These are phyloP conservation scores for Lyophyllum semitale DNA, from an alignment of 768 basidiomycete species.

Conservation along the genomic window DNA sequence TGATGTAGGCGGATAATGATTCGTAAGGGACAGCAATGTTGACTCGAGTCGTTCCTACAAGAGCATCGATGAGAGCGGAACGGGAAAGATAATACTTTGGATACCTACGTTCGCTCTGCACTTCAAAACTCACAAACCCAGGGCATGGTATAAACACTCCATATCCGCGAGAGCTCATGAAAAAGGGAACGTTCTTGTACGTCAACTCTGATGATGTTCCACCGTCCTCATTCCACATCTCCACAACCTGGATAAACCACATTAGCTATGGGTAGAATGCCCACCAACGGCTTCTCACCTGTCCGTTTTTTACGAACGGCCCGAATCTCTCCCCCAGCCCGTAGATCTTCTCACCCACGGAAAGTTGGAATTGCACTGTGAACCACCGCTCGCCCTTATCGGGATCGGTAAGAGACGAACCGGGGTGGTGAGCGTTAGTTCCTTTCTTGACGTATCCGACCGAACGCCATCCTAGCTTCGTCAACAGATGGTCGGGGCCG, in stretches of 20 bases:
- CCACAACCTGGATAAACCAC: slow-evolving; percentile 22
- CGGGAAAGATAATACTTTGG: slow-evolving; percentile 20
- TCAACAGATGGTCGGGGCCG: slow-evolving; percentile 24
- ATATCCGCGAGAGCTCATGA: slow-evolving; percentile 42
- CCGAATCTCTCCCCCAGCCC: slow-evolving; percentile 50
- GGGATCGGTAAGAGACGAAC: slow-evolving; percentile 21
- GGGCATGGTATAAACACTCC: slow-evolving; percentile 48
- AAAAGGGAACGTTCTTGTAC: slow-evolving; percentile 40
- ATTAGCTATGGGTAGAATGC: background rate
- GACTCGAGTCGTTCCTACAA: slow-evolving; percentile 24
- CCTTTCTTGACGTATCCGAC: slow-evolving; percentile 29
- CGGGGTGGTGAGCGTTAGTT: slow-evolving; percentile 20
- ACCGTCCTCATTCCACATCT: slow-evolving; percentile 47
- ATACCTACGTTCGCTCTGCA: slow-evolving; percentile 38
- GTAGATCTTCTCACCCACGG: slow-evolving; percentile 46
- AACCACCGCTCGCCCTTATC: slow-evolving; percentile 26
- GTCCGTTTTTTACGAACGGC: slow-evolving; percentile 48
- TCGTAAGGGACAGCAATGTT: slow-evolving; percentile 42
- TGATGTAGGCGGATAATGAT: slow-evolving; percentile 38
- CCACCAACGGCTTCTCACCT: slow-evolving; percentile 15
- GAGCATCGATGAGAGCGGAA: background rate
- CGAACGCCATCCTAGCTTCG: slow-evolving; percentile 32
- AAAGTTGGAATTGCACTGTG: slow-evolving; percentile 37
- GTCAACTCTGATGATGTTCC: slow-evolving; percentile 40
- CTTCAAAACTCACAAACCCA: slow-evolving; percentile 49